phyloP scores from a whole-genome alignment of 176 grass and related monocot genomes.

The Urochloa ruziziensis region DNA sequence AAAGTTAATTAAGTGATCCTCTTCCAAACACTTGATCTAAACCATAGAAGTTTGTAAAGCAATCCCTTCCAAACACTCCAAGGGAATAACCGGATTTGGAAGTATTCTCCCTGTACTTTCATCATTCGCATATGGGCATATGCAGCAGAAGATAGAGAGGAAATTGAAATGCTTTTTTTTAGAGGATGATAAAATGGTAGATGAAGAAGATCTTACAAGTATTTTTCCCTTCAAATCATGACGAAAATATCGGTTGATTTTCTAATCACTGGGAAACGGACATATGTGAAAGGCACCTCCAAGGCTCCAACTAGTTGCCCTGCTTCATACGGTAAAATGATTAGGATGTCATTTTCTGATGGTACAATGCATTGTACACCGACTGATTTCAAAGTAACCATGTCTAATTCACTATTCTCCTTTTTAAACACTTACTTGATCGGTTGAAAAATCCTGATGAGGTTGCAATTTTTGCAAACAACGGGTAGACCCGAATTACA shows the following conservation, averaged over 20 bases:
- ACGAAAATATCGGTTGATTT: neutral
- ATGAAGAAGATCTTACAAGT: neutral
- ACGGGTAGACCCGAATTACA: neutral
- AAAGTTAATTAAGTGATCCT: neutral
- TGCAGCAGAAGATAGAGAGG: neutral
- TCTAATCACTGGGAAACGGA: neutral
- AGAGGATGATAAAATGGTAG: neutral
- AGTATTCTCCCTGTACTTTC: neutral
- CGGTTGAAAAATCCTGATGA: neutral
- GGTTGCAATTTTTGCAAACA: neutral
- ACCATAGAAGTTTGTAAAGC: neutral
- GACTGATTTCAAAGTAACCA: neutral
- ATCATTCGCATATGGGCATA: neutral
- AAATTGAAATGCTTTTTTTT: neutral
- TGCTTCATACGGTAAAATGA: neutral
- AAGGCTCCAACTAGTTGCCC: neutral
- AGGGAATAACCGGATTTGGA: too few relatives aligned
- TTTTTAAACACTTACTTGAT: neutral
- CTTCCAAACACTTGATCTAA: neutral
- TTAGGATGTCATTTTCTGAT: neutral
- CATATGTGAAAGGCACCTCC: neutral
- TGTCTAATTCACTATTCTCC: neutral
- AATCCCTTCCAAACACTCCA: neutral
- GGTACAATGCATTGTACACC: neutral
- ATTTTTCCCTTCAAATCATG: neutral